phyloP scores from a whole-genome alignment of 108 stramenopile genomes.

The Chaetoceros tenuissimus region DNA sequence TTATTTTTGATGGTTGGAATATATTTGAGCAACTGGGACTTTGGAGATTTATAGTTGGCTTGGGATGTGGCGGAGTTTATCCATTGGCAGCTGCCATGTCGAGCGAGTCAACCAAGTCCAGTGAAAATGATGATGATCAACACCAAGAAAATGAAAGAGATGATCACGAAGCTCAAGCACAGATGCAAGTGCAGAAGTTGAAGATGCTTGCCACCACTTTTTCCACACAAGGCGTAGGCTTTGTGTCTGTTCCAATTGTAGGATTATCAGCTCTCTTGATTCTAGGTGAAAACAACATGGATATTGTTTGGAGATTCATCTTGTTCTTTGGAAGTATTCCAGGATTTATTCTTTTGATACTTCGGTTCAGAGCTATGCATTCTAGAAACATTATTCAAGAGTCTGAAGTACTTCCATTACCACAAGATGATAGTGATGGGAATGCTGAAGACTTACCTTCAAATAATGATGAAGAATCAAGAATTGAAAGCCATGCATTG shows the following conservation, averaged over 20 bases:
- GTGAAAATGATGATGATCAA: background rate
- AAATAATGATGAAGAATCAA: no score
- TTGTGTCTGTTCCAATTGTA: conserved; percentile 49
- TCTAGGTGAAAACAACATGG: conserved; percentile 26
- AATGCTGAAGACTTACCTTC: no score
- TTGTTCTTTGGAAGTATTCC: conserved; percentile 70
- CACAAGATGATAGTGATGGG: no score
- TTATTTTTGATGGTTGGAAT: conserved; percentile 13
- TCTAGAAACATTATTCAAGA: no score
- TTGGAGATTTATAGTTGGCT: conserved; percentile 67
- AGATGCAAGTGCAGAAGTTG: conserved; percentile 9
- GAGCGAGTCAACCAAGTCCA: conserved; percentile 30
- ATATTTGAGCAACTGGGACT: conserved; percentile 37
- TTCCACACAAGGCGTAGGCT: conserved; percentile 73
- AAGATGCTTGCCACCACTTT: conserved; percentile 68
- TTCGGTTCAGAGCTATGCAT: conserved; percentile 29
- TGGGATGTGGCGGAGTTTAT: conserved; percentile 83
- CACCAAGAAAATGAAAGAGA: background rate
- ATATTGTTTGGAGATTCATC: conserved; percentile 63
- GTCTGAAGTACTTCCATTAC: no score
- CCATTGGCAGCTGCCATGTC: conserved; percentile 80
- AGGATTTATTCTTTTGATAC: conserved; percentile 36
- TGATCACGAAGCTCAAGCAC: background rate
- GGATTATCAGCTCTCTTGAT: conserved; percentile 31
- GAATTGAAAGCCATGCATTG: no score